Evolutionary conservation across 352 stramenopile species (phyloP).

Genomic region (Phytophthora agathidicida): DNA sequence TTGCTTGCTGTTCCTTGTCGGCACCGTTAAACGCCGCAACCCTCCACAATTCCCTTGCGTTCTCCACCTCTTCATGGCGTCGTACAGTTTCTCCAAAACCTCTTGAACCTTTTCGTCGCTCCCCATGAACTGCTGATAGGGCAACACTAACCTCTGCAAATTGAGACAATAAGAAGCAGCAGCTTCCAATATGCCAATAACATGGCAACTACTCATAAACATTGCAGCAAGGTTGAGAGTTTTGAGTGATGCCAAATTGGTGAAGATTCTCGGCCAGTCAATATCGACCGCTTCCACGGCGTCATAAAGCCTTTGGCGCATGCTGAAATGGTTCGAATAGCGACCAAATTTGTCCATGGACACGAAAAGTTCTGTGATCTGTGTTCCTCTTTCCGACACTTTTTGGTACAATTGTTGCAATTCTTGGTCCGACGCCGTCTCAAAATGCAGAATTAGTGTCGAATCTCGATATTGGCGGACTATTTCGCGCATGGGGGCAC

Average conservation of each 20-base stretch:
- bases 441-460: constrained; percentile 26
- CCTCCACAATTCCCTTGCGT: constrained; percentile 14
- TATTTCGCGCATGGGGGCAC: constrained; percentile 27
- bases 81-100: constrained; percentile 25
- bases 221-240: constrained; percentile 21
- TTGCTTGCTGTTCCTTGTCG: constrained; percentile 2
- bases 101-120: neutral
- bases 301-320: neutral
- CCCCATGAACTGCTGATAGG: neutral
- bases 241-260: constrained; percentile 9
- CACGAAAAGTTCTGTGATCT: constrained; percentile 32
- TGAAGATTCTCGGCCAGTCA: constrained; percentile 18
- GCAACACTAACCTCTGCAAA: constrained; percentile 20
- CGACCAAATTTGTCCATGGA: constrained; percentile 24
- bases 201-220: constrained; percentile 7
- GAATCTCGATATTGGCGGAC: constrained; percentile 10
- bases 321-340: constrained; percentile 4
- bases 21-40: constrained; percentile 23
- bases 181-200: constrained; percentile 12
- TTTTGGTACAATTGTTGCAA: constrained; percentile 10
- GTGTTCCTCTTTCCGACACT: constrained; percentile 2
- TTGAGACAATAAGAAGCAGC: constrained; percentile 13
- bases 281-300: constrained; percentile 14
- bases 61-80: constrained; percentile 18
- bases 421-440: constrained; percentile 16